Evolutionary conservation across 257 asterid genomes (phyloP).

Genomic region (Salvia hispanica): DNA sequence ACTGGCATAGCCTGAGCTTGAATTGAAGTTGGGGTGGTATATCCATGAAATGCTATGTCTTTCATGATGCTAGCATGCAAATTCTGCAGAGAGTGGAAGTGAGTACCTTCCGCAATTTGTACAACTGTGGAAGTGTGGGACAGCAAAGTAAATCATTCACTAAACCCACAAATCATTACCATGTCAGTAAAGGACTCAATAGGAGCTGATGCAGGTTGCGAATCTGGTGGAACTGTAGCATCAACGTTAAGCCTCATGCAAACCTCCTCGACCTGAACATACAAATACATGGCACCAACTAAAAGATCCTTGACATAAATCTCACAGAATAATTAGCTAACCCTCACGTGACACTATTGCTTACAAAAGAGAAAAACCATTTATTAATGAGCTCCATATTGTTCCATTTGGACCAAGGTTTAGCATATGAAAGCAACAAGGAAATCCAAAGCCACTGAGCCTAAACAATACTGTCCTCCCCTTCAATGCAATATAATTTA

Average conservation of each 20-base stretch:
- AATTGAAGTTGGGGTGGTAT: slow-evolving; percentile 80
- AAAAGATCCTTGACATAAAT: slow-evolving; percentile 5
- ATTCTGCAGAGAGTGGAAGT: slow-evolving; percentile 48
- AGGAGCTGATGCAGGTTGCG: slow-evolving; percentile 71
- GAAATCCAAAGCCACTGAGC: not conserved
- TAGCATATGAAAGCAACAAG: slow-evolving; percentile 16
- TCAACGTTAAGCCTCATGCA: slow-evolving; percentile 80
- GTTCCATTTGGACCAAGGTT: slow-evolving; percentile 16
- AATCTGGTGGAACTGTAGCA: slow-evolving; percentile 66
- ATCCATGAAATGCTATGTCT: slow-evolving; percentile 77
- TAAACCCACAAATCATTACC: slow-evolving; percentile 44
- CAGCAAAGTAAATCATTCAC: slow-evolving; percentile 1
- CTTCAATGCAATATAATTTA: not conserved
- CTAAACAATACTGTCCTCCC: not conserved
- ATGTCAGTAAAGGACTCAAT: slow-evolving; percentile 79
- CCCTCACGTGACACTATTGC: not conserved
- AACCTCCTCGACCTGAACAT: slow-evolving; percentile 70
- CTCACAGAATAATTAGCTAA: slow-evolving; percentile 13
- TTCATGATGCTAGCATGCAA: slow-evolving; percentile 71
- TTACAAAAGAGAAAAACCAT: not conserved
- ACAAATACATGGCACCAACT: slow-evolving; percentile 25
- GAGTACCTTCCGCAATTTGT: slow-evolving; percentile 9
- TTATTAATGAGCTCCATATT: slow-evolving; percentile 3
- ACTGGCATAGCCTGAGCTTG: slow-evolving; percentile 96
- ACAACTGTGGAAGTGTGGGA: slow-evolving; percentile 20